Base-by-base conservation (phyloP, 1,284 basidiomycete species). In the Tylopilus orsonianus region DNA sequence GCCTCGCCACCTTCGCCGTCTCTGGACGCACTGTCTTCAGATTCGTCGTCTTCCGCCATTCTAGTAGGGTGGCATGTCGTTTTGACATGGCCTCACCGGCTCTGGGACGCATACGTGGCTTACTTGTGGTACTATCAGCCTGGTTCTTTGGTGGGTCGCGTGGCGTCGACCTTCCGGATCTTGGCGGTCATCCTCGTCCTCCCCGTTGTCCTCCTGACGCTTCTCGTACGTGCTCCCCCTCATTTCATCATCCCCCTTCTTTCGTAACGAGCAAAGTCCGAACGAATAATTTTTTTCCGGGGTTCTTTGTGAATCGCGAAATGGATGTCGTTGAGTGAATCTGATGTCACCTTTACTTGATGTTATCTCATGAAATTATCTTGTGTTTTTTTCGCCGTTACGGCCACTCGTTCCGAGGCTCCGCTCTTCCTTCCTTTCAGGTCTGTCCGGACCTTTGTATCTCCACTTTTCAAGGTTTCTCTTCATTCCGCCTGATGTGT, bases 121-220 rank as follows among this genome's bases (percentile, higher is more conserved):
- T 73, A 83, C 58, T 71, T 89, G 18, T 84, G 81, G 77, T 66
- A 76, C 54, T 86, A 84, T 60, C 59, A 77, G 35, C 68, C 75
- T 5, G 68, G 72, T 35, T 93, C 80, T 41, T 89, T 77, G 85
- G 85, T 85, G 53, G 81, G 71, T 54, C 82, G 71, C 62, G 77
- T 72, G 56, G 89, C 81, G 50, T 87, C 76, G 34, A 72, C 71
- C 9, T 85, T 77, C 56, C 83, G 85, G 47, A 63, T 88, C 39
- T 71, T 88, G 49, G 83, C 87, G 23, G 65, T 87, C 53, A 50
- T 84, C 9, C 61, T 82, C 53, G 71, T 83, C 50, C 57, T 84
- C n/a, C 87, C 87, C 3, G 74, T 87, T 54, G 61, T 82, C 48
- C 64, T 88, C 32, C 71, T 90, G 45, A 80, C 74, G 18, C 71